Base-by-base conservation (phyloP, 2,329 filamentous ascomycete species). In the Fusarium sp. region DNA sequence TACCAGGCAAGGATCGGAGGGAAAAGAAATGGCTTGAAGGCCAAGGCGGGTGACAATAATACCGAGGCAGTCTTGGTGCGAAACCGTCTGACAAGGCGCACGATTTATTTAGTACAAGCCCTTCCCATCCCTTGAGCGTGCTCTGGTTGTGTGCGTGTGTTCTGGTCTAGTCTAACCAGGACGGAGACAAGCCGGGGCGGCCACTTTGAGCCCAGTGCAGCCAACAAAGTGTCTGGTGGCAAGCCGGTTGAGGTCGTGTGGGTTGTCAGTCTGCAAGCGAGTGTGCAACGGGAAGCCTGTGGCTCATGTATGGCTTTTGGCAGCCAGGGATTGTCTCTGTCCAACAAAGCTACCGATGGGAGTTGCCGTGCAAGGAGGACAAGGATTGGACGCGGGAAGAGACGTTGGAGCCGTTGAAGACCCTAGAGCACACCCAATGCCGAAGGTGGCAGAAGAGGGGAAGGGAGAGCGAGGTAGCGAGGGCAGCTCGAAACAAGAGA, bases 1-100 rank as follows among this genome's bases (percentile, higher is more conserved):
- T 69, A 56, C 60, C 44, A 57, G 38, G 53, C 61, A 69, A 69
- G 60, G 66, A 60, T 70, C 46, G 66, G 24, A 35, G 61, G 36
- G 46, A 53, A 36, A 63, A 60, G 27, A 56, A 56, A 56, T 31
- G 51, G 33, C 31, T 33, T 22, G 42, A 49, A 67, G 36, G 56
- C 55, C 27, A 27, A 49, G 38, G 31, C 51, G 53, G 38, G 53
- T 51, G 46, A 51, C 46, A 51, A 51, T 51, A 51, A 51, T 51
- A 31, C 17, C 46, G 17, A 27, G 10, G 27, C 46, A 31, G 46
- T 51, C 46, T 29, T 20, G 17, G 46, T 51, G 46, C 11, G 46
- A 20, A 29, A 20, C 17, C 27, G 7, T 9, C 12, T 51, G 46
- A n/a, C 17, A 17, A 51, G 17, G 27, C 17, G 46, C 31, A 51